phyloP scores from a whole-genome alignment of 1,139 yeast genomes.

The Candida neerlandica region DNA sequence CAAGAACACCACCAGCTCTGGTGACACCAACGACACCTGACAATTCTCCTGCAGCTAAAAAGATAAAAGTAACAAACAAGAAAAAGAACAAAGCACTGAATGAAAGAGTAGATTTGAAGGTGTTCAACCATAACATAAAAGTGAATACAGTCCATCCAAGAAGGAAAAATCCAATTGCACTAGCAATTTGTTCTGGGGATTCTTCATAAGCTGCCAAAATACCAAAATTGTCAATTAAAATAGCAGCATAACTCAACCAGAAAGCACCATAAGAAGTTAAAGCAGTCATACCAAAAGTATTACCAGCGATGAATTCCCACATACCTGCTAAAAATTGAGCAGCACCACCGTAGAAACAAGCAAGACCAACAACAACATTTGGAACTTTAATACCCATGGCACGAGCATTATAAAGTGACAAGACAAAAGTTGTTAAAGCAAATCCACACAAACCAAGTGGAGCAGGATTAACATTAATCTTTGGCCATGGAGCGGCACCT shows the following conservation, averaged over 20 bases:
- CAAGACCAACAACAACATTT: slow-evolving; percentile 45
- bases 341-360: slow-evolving; percentile 59
- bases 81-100: slow-evolving; percentile 55
- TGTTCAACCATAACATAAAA: slow-evolving; percentile 55
- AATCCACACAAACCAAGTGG: slow-evolving; percentile 46
- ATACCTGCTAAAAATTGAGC: slow-evolving; percentile 67
- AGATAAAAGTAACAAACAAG: slow-evolving; percentile 56
- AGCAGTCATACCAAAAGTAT: slow-evolving; percentile 66
- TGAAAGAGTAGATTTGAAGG: slow-evolving; percentile 67
- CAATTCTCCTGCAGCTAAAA: slow-evolving; percentile 60
- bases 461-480: slow-evolving; percentile 21
- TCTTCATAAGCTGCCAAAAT: slow-evolving; percentile 52
- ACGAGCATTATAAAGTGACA: slow-evolving; percentile 43
- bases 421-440: slow-evolving; percentile 50
- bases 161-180: slow-evolving; percentile 61
- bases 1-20: slow-evolving; percentile 75
- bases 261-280: slow-evolving; percentile 75
- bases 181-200: slow-evolving; percentile 42
- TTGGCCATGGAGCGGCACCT: slow-evolving; percentile 34
- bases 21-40: slow-evolving; percentile 45
- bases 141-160: slow-evolving; percentile 72
- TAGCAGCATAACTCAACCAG: slow-evolving; percentile 69
- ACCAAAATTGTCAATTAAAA: slow-evolving; percentile 58
- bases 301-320: slow-evolving; percentile 66
- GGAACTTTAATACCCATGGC: slow-evolving; percentile 42